Percentiles rank a stretch among this genome's conserved stretches.
Evolutionary conservation across 495 filamentous ascomycete species (phyloP).

Genomic region (Tetracladium setigerum): DNA sequence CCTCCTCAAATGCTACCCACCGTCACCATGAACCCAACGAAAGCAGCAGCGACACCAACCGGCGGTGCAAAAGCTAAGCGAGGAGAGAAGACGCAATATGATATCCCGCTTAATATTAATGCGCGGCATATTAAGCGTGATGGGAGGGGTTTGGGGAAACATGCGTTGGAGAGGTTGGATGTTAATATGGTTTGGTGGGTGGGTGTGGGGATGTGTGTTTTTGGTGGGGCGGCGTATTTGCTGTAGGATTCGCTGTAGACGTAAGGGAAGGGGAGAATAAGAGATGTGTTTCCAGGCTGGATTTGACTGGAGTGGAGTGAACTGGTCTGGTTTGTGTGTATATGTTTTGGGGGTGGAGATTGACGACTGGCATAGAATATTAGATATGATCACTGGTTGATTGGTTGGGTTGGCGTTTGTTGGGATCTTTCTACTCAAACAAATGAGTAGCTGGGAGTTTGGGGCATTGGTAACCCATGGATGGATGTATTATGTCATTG

Average conservation of each 20-base stretch:
- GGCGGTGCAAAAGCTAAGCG: slow-evolving; percentile 17
- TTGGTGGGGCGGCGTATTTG: slow-evolving; percentile 49
- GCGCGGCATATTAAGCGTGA: slow-evolving; percentile 23
- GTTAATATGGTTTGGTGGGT: slow-evolving; percentile 63
- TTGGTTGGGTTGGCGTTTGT: no score
- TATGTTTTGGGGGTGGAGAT: no score
- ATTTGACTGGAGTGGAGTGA: no score
- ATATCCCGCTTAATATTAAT: slow-evolving; percentile 33
- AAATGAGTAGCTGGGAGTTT: no score
- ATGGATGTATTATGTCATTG: no score
- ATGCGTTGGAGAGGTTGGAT: slow-evolving; percentile 32
- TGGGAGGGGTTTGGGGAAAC: slow-evolving; percentile 27
- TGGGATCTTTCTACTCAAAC: no score
- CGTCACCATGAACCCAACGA: slow-evolving; percentile 53
- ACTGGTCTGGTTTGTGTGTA: no score
- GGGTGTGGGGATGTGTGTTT: slow-evolving; percentile 56
- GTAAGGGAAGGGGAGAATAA: no score
- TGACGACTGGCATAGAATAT: no score
- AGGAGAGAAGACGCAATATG: slow-evolving; percentile 4
- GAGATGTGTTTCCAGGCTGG: no score
- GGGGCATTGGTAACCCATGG: no score
- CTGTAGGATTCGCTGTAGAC: slow-evolving; percentile 2
- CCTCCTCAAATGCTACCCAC: slow-evolving; percentile 75
- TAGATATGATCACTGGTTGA: no score
- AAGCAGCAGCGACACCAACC: slow-evolving; percentile 23